Evolutionary conservation across 768 basidiomycete genomes (phyloP).

Genomic region (Epithele typhae): DNA sequence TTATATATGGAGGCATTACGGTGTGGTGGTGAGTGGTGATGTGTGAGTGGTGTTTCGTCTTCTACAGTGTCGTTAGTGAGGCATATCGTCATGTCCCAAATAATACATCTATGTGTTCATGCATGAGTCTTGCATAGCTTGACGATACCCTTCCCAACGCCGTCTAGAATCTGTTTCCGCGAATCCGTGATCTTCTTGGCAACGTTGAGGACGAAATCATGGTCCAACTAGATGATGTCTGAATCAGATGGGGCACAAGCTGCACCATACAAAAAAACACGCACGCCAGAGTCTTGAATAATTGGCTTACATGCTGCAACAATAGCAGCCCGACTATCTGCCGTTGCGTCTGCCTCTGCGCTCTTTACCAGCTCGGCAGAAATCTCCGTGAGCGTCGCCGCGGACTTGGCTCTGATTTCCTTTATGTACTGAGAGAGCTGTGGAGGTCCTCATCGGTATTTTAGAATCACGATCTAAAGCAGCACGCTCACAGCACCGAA

Average conservation of each 20-base stretch:
- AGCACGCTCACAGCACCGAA: conserved; percentile 55
- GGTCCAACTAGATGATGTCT: conserved; percentile 44
- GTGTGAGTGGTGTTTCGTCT: conserved; percentile 3
- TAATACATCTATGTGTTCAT: conserved; percentile 6
- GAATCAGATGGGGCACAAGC: conserved; percentile 1
- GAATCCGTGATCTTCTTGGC: conserved; percentile 67
- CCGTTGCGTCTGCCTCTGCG: conserved; percentile 47
- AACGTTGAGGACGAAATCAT: conserved; percentile 56
- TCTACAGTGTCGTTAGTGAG: conserved; percentile 7
- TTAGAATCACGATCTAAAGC: neutral
- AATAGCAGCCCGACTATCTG: conserved; percentile 49
- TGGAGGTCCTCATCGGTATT: neutral
- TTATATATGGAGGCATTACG: conserved; percentile 4
- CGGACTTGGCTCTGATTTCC: conserved; percentile 48
- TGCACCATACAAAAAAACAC: neutral
- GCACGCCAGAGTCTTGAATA: conserved; percentile 32
- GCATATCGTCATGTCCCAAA: conserved; percentile 1
- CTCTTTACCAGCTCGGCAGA: conserved; percentile 46
- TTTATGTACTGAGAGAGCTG: conserved; percentile 71
- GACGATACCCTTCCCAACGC: conserved; percentile 65
- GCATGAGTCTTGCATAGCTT: conserved; percentile 41
- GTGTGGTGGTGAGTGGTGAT: conserved; percentile 16
- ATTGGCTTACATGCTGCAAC: conserved; percentile 47
- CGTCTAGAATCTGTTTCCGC: conserved; percentile 67
- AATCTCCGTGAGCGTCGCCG: conserved; percentile 52